Conservation (phyloP, 1,139 yeast genomes). For the Geotrichum histeridarum region DNA sequence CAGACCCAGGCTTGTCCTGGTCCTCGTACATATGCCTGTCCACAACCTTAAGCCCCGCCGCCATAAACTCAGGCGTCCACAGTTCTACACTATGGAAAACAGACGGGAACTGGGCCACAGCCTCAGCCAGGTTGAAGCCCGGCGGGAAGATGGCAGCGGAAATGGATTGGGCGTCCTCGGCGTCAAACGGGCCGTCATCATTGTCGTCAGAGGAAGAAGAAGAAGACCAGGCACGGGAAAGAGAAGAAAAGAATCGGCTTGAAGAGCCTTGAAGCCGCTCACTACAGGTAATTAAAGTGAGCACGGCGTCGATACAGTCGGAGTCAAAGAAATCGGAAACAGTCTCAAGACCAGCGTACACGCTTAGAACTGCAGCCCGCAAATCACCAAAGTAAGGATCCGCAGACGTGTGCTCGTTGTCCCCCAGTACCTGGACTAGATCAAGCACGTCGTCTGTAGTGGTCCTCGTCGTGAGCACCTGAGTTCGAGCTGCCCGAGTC, state of each 20-base stretch:
- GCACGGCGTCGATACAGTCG: neutral
- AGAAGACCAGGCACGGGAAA: neutral
- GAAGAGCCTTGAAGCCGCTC: conserved; percentile 3
- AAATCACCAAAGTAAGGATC: conserved; percentile 1
- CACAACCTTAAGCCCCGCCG: neutral
- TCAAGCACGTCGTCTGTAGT: no score
- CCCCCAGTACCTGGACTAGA: neutral
- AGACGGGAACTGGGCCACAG: neutral
- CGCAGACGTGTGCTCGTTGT: neutral
- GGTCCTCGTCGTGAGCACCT: no score
- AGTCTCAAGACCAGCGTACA: conserved; percentile 2
- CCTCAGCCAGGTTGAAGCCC: neutral
- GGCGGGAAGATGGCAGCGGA: neutral
- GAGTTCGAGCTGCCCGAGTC: no score
- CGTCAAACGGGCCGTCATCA: neutral
- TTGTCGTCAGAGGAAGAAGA: neutral
- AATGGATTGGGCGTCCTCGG: neutral
- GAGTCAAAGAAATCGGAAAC: neutral
- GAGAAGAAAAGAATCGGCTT: neutral
- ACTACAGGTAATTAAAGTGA: conserved; percentile 6
- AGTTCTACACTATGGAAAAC: neutral
- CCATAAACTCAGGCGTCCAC: neutral
- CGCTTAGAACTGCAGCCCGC: neutral
- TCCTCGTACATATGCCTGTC: neutral
- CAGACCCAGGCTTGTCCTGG: no score